These are phyloP conservation scores for Hypomyces rosellus DNA, from an alignment of 2,329 filamentous ascomycete genomes.

Conservation along the genomic window DNA sequence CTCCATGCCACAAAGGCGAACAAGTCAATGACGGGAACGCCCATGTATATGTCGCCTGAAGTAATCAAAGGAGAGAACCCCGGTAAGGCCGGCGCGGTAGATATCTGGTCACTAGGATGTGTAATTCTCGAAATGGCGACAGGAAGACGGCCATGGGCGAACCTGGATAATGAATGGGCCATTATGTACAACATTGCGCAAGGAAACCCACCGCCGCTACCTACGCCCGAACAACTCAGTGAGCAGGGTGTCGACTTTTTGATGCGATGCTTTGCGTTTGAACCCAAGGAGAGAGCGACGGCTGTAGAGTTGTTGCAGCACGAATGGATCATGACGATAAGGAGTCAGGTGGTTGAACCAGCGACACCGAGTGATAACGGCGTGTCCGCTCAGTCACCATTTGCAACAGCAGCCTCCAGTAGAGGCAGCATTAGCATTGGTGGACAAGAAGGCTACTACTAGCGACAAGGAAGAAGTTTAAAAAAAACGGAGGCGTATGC, in stretches of 20 bases:
- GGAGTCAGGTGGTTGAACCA: constrained; percentile 59
- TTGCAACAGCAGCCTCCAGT: constrained; percentile 25
- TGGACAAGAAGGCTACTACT: constrained; percentile 22
- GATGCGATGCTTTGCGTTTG: constrained; percentile 75
- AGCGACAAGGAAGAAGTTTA: not conserved
- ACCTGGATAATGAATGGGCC: constrained; percentile 96
- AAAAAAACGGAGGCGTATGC: not conserved
- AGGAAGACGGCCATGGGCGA: constrained; percentile 87
- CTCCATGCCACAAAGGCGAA: constrained; percentile 59
- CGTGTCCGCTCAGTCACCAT: constrained; percentile 34
- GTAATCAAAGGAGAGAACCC: constrained; percentile 86
- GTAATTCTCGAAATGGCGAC: constrained; percentile 98
- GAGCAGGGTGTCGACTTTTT: constrained; percentile 82
- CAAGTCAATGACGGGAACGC: constrained; percentile 93
- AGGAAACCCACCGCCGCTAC: constrained; percentile 85
- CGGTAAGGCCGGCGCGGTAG: constrained; percentile 77
- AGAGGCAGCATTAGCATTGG: constrained; percentile 18
- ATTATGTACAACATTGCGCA: constrained; percentile 99
- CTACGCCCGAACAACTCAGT: constrained; percentile 75
- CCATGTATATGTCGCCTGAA: constrained; percentile 99
- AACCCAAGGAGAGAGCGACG: constrained; percentile 70
- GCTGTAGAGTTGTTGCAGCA: constrained; percentile 89
- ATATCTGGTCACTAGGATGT: constrained; percentile 95
- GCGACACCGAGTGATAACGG: constrained; percentile 54
- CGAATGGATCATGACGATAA: constrained; percentile 74